Conservation (phyloP, 441 rosid species). For the Aleurites moluccanus region DNA sequence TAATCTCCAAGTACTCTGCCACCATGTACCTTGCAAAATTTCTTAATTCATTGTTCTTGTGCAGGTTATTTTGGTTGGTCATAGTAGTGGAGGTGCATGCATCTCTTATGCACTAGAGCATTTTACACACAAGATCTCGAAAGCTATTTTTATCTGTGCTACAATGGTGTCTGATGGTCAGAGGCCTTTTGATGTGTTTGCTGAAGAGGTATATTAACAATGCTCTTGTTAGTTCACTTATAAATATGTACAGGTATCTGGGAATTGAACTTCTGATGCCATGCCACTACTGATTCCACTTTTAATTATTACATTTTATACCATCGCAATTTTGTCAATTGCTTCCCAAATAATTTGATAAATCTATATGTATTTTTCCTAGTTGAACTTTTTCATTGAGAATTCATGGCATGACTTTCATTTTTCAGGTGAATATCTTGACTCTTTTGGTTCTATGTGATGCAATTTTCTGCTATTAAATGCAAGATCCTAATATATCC, state of each 20-base stretch:
- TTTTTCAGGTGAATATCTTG: background rate
- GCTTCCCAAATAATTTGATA: background rate
- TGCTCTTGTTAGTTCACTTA: constrained; percentile 4
- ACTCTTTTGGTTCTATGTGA: background rate
- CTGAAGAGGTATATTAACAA: constrained; percentile 67
- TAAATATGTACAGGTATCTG: background rate
- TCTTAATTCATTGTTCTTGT: constrained; percentile 19
- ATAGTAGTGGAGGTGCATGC: constrained; percentile 89
- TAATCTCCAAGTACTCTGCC: background rate
- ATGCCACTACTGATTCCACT: constrained; percentile 1
- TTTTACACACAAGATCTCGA: constrained; percentile 71
- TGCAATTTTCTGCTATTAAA: background rate
- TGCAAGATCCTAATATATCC: background rate
- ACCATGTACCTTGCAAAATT: constrained; percentile 7
- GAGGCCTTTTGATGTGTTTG: constrained; percentile 91
- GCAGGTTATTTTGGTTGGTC: constrained; percentile 91
- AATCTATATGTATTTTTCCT: background rate
- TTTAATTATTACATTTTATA: background rate
- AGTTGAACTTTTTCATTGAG: background rate
- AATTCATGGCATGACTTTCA: background rate
- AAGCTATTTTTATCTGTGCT: constrained; percentile 81
- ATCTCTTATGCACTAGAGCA: constrained; percentile 80
- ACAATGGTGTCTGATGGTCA: constrained; percentile 86
- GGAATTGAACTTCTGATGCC: constrained; percentile 2
- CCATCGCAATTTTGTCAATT: background rate